Percentiles rank a stretch among this genome's conserved stretches.
Conservation (phyloP, 208 protist species). For the Acanthamoeba sp. region DNA sequence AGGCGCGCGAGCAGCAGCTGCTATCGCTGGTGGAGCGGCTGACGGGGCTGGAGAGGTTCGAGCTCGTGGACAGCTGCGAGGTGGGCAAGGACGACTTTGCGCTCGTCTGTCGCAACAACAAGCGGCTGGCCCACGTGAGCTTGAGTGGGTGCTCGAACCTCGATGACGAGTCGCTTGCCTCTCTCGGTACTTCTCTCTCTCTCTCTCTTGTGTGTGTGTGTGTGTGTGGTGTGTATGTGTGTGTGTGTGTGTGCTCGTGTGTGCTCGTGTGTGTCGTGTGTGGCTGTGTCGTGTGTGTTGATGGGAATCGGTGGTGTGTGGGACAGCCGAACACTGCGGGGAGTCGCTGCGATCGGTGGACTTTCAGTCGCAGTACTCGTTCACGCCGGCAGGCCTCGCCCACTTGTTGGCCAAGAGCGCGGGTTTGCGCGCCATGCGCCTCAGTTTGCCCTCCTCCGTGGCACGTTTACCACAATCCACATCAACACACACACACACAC, state of each 20-base stretch:
- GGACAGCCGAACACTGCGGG: slow-evolving; percentile 4
- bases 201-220: not conserved
- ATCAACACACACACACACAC: no score
- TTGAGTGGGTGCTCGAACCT: not conserved
- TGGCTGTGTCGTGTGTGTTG: not conserved
- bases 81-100: not conserved
- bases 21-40: not conserved
- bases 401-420: not conserved
- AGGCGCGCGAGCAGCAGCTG: not conserved
- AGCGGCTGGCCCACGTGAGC: not conserved
- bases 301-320: not conserved
- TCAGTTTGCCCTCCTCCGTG: not conserved
- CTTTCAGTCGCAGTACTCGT: not conserved
- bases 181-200: not conserved
- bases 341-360: not conserved
- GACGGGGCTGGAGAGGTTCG: not conserved
- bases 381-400: not conserved
- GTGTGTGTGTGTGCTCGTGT: not conserved
- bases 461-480: not conserved
- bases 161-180: not conserved
- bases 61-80: not conserved
- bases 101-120: slow-evolving; percentile 19
- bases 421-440: not conserved
- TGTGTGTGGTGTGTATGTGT: no score
- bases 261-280: not conserved